Conservation (phyloP, 441 rosid species). For the Aquilaria agallochum region DNA sequence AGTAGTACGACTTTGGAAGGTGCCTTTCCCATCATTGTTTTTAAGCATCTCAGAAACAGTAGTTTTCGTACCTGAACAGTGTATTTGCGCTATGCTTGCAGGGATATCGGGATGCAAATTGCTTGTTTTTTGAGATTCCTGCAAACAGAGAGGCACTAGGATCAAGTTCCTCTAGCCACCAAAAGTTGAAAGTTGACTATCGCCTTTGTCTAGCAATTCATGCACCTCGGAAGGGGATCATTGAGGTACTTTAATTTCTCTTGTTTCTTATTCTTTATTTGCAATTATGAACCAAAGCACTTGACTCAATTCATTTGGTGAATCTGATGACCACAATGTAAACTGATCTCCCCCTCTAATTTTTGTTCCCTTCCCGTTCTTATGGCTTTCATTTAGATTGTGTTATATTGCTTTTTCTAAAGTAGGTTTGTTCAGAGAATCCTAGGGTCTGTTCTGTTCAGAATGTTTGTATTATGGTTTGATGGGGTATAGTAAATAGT, state of each 20-base stretch:
- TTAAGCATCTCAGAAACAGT: background rate
- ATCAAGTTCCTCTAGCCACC: slow-evolving; percentile 42
- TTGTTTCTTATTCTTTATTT: background rate
- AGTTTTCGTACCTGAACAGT: background rate
- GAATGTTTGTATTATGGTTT: no score
- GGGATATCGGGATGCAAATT: slow-evolving; percentile 99
- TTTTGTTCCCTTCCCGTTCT: no score
- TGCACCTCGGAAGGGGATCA: slow-evolving; percentile 91
- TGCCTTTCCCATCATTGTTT: slow-evolving; percentile 19
- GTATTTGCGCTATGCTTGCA: slow-evolving; percentile 19
- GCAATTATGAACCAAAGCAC: background rate
- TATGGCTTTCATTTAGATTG: no score
- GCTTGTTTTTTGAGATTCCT: slow-evolving; percentile 91
- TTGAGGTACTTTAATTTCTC: slow-evolving; percentile 52
- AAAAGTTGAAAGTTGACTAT: slow-evolving; percentile 74
- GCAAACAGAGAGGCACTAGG: slow-evolving; percentile 49
- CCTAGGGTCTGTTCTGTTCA: no score
- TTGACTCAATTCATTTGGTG: background rate
- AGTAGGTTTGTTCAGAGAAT: no score
- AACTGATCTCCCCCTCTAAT: background rate
- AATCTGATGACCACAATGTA: background rate
- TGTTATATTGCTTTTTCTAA: no score
- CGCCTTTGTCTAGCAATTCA: slow-evolving; percentile 95
- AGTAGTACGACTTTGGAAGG: slow-evolving; percentile 97
- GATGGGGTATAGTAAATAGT: no score